Percentiles rank a stretch among this genome's conserved stretches.
Conservation (phyloP, 768 basidiomycete species). For the Mrakia blollopis region DNA sequence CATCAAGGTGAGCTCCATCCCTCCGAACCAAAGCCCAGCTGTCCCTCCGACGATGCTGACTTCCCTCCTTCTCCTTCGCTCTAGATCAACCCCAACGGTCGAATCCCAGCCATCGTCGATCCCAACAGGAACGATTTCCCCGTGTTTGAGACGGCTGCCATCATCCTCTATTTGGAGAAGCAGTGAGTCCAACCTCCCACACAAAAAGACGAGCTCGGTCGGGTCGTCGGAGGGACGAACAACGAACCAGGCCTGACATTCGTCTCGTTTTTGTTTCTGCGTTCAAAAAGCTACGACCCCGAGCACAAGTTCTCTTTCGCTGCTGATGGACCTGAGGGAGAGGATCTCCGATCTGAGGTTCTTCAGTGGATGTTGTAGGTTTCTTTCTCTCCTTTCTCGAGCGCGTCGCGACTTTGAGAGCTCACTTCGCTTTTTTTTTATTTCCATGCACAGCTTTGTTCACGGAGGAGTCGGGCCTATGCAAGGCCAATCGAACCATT, state of each 20-base stretch:
- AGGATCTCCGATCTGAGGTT: constrained; percentile 24
- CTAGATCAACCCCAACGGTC: constrained; percentile 46
- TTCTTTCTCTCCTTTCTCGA: background rate
- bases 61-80: background rate
- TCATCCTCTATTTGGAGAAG: constrained; percentile 71
- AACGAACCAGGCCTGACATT: background rate
- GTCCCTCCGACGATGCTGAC: background rate
- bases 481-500: constrained; percentile 60
- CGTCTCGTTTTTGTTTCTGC: background rate
- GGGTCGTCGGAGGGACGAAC: no score
- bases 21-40: no score
- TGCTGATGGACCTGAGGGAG: background rate
- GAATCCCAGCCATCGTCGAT: constrained; percentile 66
- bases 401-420: no score
- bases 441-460: constrained; percentile 1
- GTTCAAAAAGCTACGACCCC: constrained; percentile 56
- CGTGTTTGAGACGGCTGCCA: constrained; percentile 67
- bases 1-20: constrained; percentile 48
- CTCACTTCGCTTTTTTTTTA: background rate
- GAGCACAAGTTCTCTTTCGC: constrained; percentile 56
- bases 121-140: constrained; percentile 56
- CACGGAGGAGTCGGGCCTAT: constrained; percentile 59
- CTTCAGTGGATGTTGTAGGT: constrained; percentile 25
- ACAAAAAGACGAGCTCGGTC: no score
- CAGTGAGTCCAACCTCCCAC: constrained; percentile 43